A percentile compares a stretch with the other conserved stretches of the same genome.
Evolutionary conservation across 2,329 filamentous ascomycete genomes (phyloP).

Genomic region (Gyromitra esculenta): DNA sequence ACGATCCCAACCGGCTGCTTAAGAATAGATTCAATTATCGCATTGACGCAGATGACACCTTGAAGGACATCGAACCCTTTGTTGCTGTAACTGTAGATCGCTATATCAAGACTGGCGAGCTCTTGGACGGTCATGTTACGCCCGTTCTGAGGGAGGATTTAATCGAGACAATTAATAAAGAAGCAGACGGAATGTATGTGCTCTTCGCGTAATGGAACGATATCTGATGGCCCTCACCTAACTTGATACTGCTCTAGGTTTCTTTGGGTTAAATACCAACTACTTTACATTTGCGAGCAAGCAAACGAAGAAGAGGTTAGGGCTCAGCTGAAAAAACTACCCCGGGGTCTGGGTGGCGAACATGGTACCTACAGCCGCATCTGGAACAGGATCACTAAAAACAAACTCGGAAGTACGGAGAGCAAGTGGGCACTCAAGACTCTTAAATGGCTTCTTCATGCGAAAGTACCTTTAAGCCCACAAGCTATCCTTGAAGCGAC

Average conservation of each 20-base stretch:
- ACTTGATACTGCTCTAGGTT: background rate
- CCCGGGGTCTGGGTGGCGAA: background rate
- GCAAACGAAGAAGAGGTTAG: background rate
- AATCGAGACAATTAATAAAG: background rate
- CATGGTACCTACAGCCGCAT: constrained; percentile 7
- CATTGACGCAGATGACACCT: constrained; percentile 8
- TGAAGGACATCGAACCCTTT: constrained; percentile 13
- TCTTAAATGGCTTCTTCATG: background rate
- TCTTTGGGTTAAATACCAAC: constrained; percentile 23
- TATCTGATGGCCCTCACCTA: background rate
- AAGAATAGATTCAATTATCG: background rate
- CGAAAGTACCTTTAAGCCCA: background rate
- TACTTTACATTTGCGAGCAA: background rate
- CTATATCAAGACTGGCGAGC: background rate
- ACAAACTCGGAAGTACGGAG: background rate
- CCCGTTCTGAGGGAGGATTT: background rate
- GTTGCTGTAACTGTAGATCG: background rate
- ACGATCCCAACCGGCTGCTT: background rate
- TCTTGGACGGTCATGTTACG: background rate
- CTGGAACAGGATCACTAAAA: background rate
- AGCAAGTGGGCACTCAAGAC: constrained; percentile 12
- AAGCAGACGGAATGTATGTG: constrained; percentile 28
- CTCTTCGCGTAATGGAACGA: background rate
- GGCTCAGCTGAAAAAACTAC: background rate
- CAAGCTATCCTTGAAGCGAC: constrained; percentile 6